Evolutionary conservation across 176 grass and related monocot genomes (phyloP), one percentile per base, ranked within the genome.

Genomic region (Typha latifolia): DNA sequence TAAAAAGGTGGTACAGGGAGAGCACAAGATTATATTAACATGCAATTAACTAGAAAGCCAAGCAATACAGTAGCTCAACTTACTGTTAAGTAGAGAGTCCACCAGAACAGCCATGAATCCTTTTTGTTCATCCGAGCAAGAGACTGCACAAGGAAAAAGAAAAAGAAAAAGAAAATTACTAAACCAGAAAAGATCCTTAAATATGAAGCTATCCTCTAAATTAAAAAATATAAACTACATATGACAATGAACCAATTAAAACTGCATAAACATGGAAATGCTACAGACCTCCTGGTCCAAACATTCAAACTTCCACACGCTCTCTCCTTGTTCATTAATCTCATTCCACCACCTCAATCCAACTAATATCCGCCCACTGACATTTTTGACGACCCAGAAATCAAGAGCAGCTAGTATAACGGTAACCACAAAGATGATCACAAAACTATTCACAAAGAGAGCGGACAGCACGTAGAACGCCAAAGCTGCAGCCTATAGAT

Each of bases 341-440:
- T 99, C 95, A 79, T 99, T 99, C 95, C 95, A 99, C 95, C 95
- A 99, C 29, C 95, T 83, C 67, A 99, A 68, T 16, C 95, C 95
- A 2, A 99, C 95, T 14, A 99, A 34, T 64, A 99, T 99, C 72
- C 95, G 81, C 16, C 89, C 95, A 0, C 89, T 99, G 15, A 99
- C 86, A 48, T 94, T 99, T 81, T 99, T 99, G 47, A 99, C 95
- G 14, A 99, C 95, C 95, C 95, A 99, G 76, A 99, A 99, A 81
- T 99, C 95, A 0, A 99, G 95, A 24, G 95, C 95, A 0, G 95
- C 86, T 3, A 99, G 89, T 69, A 99, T 79, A 47, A 99, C 95
- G 16, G 95, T 99, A 12, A 99, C 81, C 27, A 99, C 95, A 7
- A 99, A 99, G 43, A 99, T 99, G 77, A 99, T 99, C 31, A 99